These are phyloP conservation scores for Clarkia xantiana DNA, from an alignment of 345 rosid genomes.

Conservation along the genomic window DNA sequence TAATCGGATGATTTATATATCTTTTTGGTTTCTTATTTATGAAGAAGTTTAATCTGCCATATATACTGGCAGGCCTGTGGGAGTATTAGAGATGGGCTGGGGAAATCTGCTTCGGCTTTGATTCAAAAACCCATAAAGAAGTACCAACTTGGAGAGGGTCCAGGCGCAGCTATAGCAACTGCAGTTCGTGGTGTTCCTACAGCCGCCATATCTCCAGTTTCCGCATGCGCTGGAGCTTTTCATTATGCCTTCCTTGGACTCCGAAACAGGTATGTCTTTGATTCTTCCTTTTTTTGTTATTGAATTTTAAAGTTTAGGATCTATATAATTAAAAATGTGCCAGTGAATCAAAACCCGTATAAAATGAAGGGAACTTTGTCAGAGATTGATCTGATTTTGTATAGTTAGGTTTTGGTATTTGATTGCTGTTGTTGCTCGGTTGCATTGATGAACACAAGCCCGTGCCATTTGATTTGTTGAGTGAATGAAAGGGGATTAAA, in stretches of 20 bases:
- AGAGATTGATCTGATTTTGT: too few relatives aligned
- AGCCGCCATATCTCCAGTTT: conserved; percentile 85
- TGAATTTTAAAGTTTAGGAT: too few relatives aligned
- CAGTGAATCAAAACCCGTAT: too few relatives aligned
- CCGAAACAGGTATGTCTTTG: conserved; percentile 53
- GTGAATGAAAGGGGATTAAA: too few relatives aligned
- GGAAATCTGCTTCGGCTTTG: conserved; percentile 81
- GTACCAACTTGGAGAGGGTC: conserved; percentile 76
- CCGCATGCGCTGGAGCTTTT: conserved; percentile 73
- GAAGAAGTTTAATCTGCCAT: background rate
- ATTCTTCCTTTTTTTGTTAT: background rate
- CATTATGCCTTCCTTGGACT: conserved; percentile 78
- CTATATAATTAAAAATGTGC: background rate
- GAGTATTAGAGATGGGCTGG: conserved; percentile 76
- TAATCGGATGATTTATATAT: too few relatives aligned
- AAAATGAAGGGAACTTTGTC: too few relatives aligned
- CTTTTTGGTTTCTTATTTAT: too few relatives aligned
- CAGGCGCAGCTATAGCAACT: conserved; percentile 69
- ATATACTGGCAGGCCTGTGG: conserved; percentile 52
- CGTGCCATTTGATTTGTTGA: too few relatives aligned
- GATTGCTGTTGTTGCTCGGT: too few relatives aligned
- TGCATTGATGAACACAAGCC: too few relatives aligned
- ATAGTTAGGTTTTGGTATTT: too few relatives aligned
- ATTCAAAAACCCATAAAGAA: conserved; percentile 64
- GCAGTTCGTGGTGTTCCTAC: conserved; percentile 76